Percentiles rank a stretch among this genome's conserved stretches.
phyloP scores from a whole-genome alignment of 495 filamentous ascomycete species.

The Schizothecium vesticola region DNA sequence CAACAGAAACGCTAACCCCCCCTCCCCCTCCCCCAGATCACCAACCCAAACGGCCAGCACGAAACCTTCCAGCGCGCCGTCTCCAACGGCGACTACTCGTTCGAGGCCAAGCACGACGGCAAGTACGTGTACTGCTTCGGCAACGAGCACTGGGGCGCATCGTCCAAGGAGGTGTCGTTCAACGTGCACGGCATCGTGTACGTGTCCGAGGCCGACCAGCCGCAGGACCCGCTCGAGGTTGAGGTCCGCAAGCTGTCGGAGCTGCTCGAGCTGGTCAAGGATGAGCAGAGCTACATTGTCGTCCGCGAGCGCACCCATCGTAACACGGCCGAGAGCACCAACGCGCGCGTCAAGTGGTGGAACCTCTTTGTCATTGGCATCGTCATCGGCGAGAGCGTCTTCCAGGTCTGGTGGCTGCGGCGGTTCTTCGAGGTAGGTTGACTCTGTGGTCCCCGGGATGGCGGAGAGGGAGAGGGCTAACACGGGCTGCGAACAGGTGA shows the following conservation, averaged over 20 bases:
- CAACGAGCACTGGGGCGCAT: conserved; percentile 90
- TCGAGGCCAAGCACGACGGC: conserved; percentile 78
- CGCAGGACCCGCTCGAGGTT: conserved; percentile 80
- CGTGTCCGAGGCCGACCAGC: conserved; percentile 79
- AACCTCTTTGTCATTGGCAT: conserved; percentile 92
- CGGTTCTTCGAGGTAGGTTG: conserved; percentile 87
- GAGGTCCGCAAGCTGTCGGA: conserved; percentile 88
- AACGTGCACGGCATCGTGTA: conserved; percentile 99
- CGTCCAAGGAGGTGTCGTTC: conserved; percentile 95
- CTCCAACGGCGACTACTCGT: conserved; percentile 88
- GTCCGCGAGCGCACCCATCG: conserved; percentile 90
- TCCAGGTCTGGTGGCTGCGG: conserved; percentile 99
- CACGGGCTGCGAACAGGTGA: conserved; percentile 19
- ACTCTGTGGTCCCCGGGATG: neutral
- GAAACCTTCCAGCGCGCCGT: conserved; percentile 71
- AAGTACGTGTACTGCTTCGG: conserved; percentile 97
- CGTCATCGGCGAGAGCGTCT: conserved; percentile 84
- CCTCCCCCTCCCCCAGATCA: conserved; percentile 53
- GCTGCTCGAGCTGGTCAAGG: conserved; percentile 82
- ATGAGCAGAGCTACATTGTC: conserved; percentile 97
- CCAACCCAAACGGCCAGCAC: conserved; percentile 69
- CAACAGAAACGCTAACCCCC: neutral
- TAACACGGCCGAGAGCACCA: conserved; percentile 98
- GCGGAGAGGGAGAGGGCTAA: conserved; percentile 3
- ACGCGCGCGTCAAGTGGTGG: conserved; percentile 98